These are phyloP conservation scores for Oryza glumipatula DNA, from an alignment of 176 grass and related monocot species.

Conservation along the genomic window DNA sequence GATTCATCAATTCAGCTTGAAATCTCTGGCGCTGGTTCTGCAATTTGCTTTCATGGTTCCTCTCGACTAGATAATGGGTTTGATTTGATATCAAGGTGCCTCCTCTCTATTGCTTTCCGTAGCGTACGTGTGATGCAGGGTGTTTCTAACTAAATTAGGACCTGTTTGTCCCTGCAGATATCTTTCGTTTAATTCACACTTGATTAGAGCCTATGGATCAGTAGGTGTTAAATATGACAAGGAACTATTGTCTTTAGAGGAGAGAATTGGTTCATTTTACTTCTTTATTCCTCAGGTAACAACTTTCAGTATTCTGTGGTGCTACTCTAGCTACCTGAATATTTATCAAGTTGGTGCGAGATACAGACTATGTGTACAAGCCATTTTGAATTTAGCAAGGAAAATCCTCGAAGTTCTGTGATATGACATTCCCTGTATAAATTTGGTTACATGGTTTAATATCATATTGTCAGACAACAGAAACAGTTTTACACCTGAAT, in stretches of 20 bases:
- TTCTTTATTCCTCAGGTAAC: slow-evolving; percentile 92
- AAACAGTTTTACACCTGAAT: background rate
- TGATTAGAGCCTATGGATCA: slow-evolving; percentile 81
- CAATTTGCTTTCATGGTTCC: slow-evolving; percentile 70
- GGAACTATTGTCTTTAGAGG: slow-evolving; percentile 42
- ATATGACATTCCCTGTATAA: background rate
- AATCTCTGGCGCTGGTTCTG: slow-evolving; percentile 68
- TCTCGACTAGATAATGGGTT: slow-evolving; percentile 43
- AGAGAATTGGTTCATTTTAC: slow-evolving; percentile 63
- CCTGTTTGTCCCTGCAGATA: slow-evolving; percentile 60
- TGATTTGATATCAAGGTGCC: slow-evolving; percentile 64
- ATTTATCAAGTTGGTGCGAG: slow-evolving; percentile 27
- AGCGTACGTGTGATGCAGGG: no score
- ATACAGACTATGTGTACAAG: slow-evolving; percentile 3
- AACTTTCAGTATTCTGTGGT: slow-evolving; percentile 26
- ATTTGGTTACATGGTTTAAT: background rate
- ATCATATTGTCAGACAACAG: slow-evolving; percentile 2
- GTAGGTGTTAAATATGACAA: slow-evolving; percentile 58
- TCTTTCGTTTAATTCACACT: slow-evolving; percentile 68
- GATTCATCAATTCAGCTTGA: slow-evolving; percentile 50
- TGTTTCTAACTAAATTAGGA: slow-evolving; percentile 25
- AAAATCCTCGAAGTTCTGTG: slow-evolving; percentile 17
- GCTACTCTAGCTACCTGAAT: background rate
- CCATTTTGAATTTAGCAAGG: slow-evolving; percentile 20
- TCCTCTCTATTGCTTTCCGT: background rate